Evolutionary conservation across 2,329 filamentous ascomycete species (phyloP).

Genomic region (Colletotrichum acutatum): DNA sequence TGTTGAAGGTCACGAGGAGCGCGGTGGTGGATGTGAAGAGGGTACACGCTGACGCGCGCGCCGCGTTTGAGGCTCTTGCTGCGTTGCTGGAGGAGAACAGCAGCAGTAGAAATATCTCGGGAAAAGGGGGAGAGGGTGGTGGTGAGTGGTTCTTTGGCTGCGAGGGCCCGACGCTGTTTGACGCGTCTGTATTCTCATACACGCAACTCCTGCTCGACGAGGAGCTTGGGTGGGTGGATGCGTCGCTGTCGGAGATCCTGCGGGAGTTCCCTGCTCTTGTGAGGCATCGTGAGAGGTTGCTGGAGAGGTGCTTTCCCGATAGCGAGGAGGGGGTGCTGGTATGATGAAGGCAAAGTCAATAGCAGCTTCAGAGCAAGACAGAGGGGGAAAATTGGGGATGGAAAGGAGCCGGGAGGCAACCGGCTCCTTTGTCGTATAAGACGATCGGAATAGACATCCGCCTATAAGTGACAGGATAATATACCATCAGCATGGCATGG

Average conservation of each 20-base stretch:
- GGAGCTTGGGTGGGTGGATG: conserved; percentile 71
- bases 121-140: conserved; percentile 19
- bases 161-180: conserved; percentile 76
- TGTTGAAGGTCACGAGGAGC: conserved; percentile 70
- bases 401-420: neutral
- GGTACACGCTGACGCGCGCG: conserved; percentile 56
- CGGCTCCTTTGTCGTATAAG: neutral
- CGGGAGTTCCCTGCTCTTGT: conserved; percentile 70
- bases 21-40: conserved; percentile 44
- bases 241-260: conserved; percentile 67
- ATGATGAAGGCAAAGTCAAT: neutral
- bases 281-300: conserved; percentile 50
- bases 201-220: conserved; percentile 82
- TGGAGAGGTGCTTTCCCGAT: conserved; percentile 34
- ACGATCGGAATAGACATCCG: neutral
- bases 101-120: neutral
- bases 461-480: neutral
- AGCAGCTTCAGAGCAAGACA: neutral
- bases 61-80: conserved; percentile 60
- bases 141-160: conserved; percentile 60
- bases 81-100: conserved; percentile 49
- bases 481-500: neutral
- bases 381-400: neutral
- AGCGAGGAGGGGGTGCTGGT: conserved; percentile 14
- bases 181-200: conserved; percentile 91